Evolutionary conservation across 441 rosid genomes (phyloP).

Genomic region (Arabidopsis lyrata): DNA sequence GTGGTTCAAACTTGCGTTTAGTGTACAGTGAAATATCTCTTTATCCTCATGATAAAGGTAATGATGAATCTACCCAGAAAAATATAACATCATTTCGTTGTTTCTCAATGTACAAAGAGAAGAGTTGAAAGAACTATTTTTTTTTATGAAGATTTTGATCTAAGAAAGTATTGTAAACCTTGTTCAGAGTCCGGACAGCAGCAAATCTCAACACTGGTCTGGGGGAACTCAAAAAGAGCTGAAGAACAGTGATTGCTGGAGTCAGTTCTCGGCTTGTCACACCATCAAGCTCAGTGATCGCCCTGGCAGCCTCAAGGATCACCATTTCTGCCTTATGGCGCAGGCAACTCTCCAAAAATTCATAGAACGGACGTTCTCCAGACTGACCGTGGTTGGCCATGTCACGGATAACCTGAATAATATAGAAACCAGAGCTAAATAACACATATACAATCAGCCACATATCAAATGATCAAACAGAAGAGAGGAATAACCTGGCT

Average conservation of each 20-base stretch:
- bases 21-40: conserved; percentile 11
- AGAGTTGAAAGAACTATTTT: not conserved
- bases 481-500: conserved; percentile 68
- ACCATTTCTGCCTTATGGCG: conserved; percentile 99
- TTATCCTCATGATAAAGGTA: not conserved
- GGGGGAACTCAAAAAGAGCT: conserved; percentile 94
- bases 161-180: conserved; percentile 53
- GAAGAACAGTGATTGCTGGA: conserved; percentile 98
- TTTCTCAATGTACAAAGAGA: conserved; percentile 7
- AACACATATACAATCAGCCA: conserved; percentile 23
- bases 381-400: conserved; percentile 73
- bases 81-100: not conserved
- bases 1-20: conserved; percentile 44
- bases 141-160: conserved; percentile 1
- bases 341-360: conserved; percentile 93
- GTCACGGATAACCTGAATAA: conserved; percentile 83
- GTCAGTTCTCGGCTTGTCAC: conserved; percentile 95
- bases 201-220: conserved; percentile 98
- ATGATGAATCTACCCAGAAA: conserved; percentile 14
- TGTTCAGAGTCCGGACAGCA: conserved; percentile 96
- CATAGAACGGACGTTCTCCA: conserved; percentile 98
- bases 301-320: conserved; percentile 98
- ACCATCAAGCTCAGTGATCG: conserved; percentile 95
- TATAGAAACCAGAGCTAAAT: conserved; percentile 19
- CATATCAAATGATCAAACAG: conserved; percentile 15